phyloP scores from a whole-genome alignment of 1,139 yeast genomes.

The Geotrichum bryndzae region DNA sequence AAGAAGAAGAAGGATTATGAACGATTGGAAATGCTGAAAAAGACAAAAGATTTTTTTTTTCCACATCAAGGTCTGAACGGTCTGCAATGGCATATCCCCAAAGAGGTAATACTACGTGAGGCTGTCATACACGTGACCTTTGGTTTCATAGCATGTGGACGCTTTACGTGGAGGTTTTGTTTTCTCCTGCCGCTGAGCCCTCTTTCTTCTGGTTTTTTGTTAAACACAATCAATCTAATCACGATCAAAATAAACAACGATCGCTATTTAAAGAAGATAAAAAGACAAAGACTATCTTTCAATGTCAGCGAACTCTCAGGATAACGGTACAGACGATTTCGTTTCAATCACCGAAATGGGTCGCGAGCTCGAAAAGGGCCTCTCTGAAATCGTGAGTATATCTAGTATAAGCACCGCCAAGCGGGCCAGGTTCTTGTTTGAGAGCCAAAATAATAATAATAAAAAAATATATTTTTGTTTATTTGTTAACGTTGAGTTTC shows the following conservation, averaged over 20 bases:
- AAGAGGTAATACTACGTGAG: too few relatives aligned
- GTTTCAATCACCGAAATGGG: conserved; percentile 15
- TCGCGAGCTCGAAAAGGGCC: conserved; percentile 13
- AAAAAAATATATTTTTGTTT: background rate
- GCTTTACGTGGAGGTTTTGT: background rate
- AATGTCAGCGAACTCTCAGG: background rate
- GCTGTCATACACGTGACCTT: too few relatives aligned
- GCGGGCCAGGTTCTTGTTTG: background rate
- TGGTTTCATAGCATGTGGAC: too few relatives aligned
- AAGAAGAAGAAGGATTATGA: background rate
- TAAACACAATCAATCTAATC: background rate
- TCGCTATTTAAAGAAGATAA: background rate
- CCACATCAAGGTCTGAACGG: background rate
- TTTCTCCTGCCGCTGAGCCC: background rate
- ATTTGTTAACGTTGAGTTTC: background rate
- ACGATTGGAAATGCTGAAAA: background rate
- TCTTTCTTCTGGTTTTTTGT: background rate
- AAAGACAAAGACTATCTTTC: background rate
- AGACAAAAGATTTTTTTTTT: background rate
- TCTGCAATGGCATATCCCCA: too few relatives aligned
- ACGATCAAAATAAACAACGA: too few relatives aligned
- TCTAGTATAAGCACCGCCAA: background rate
- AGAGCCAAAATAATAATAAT: too few relatives aligned
- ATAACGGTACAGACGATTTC: conserved; percentile 6
- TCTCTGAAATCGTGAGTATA: conserved; percentile 9